phyloP scores from a whole-genome alignment of 2,329 filamentous ascomycete species.

The Anisogramma anomala region DNA sequence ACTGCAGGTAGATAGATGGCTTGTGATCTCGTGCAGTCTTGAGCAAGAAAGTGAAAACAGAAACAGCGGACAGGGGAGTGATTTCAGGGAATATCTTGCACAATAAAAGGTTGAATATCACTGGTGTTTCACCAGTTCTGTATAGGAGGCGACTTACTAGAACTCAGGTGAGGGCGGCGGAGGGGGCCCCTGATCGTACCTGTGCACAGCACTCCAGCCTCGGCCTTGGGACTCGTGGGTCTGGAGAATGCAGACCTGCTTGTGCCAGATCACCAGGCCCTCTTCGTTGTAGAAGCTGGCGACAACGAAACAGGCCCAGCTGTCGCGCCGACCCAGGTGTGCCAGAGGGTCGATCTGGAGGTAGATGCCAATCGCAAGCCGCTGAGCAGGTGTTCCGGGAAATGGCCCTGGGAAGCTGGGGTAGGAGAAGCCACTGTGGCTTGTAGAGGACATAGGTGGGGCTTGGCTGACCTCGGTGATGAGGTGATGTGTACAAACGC shows the following conservation, averaged over 20 bases:
- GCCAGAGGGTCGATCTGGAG: constrained; percentile 18
- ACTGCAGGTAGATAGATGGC: too few species aligned
- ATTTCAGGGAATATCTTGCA: too few species aligned
- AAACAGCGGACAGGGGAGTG: too few species aligned
- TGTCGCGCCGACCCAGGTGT: background rate
- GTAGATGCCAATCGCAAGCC: constrained; percentile 20
- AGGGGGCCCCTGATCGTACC: background rate
- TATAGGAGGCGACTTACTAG: background rate
- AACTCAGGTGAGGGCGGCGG: background rate
- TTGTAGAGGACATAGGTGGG: background rate
- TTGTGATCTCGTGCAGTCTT: too few species aligned
- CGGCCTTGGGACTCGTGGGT: constrained; percentile 8
- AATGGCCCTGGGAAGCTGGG: background rate
- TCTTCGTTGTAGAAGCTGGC: constrained; percentile 24
- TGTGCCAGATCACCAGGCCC: constrained; percentile 22
- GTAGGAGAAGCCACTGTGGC: background rate
- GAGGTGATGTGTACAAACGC: too few species aligned
- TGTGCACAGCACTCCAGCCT: background rate
- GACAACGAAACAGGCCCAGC: constrained; percentile 23
- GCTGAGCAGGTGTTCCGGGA: constrained; percentile 13
- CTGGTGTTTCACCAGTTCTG: too few species aligned
- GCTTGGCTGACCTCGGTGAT: background rate
- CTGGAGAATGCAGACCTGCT: constrained; percentile 22
- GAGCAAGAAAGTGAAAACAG: too few species aligned
- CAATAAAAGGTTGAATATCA: too few species aligned